Conservation (phyloP, 2,329 filamentous ascomycete species). For the Diaporthe eres region DNA sequence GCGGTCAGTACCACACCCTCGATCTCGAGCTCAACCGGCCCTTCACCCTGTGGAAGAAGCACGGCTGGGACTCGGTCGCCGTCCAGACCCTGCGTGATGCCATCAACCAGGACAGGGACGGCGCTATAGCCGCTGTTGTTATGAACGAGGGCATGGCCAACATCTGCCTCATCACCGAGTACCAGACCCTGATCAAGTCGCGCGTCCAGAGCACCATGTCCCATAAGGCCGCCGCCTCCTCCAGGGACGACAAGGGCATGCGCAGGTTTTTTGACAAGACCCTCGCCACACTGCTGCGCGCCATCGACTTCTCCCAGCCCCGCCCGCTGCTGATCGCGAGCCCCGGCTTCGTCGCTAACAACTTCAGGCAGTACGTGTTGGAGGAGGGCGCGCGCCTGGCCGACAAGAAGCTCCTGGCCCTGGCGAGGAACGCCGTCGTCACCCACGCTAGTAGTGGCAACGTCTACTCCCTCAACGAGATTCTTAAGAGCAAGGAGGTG, state of each 20-base stretch:
- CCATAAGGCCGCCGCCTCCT: conserved; percentile 75
- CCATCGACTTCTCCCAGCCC: conserved; percentile 80
- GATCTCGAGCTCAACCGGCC: conserved; percentile 90
- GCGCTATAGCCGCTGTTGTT: conserved; percentile 89
- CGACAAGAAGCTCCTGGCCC: conserved; percentile 78
- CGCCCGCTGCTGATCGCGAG: conserved; percentile 87
- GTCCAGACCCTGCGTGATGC: conserved; percentile 83
- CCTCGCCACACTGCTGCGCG: conserved; percentile 80
- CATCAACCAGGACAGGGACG: conserved; percentile 82
- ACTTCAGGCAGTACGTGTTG: conserved; percentile 82
- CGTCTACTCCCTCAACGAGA: conserved; percentile 88
- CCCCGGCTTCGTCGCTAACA: conserved; percentile 87
- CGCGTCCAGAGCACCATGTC: conserved; percentile 76
- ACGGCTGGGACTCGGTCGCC: conserved; percentile 93
- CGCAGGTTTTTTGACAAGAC: conserved; percentile 84
- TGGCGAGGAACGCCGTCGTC: conserved; percentile 76
- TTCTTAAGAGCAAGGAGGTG: conserved; percentile 86
- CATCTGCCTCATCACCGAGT: conserved; percentile 85
- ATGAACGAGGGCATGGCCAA: conserved; percentile 92
- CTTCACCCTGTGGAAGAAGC: conserved; percentile 88
- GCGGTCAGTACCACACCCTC: conserved; percentile 72
- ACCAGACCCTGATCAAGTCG: conserved; percentile 82
- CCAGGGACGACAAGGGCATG: conserved; percentile 79
- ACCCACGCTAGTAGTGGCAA: conserved; percentile 90
- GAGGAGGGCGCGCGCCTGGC: conserved; percentile 69